These are phyloP conservation scores for Didymosphaeria variabile DNA, from an alignment of 2,329 filamentous ascomycete species.

Conservation along the genomic window DNA sequence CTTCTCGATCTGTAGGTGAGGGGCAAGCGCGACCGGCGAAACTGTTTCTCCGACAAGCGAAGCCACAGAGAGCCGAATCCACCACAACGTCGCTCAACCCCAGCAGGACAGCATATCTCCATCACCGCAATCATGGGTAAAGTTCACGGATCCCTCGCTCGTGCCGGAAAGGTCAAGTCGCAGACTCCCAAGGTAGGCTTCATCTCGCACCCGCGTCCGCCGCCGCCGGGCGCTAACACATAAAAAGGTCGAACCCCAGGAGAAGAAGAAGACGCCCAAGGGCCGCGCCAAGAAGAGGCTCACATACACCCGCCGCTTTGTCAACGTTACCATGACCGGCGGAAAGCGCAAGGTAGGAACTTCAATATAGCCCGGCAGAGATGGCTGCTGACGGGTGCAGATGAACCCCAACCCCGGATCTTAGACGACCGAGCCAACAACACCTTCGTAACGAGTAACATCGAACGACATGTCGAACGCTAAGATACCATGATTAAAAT, in stretches of 20 bases:
- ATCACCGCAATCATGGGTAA: conserved; percentile 75
- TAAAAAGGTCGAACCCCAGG: conserved; percentile 80
- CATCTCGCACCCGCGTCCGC: neutral
- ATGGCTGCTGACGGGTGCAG: conserved; percentile 53
- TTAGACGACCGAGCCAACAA: conserved; percentile 54
- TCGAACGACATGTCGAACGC: conserved; percentile 11
- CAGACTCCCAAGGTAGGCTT: conserved; percentile 24
- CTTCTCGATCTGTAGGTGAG: conserved; percentile 1
- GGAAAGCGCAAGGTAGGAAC: conserved; percentile 92
- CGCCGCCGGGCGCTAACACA: conserved; percentile 30
- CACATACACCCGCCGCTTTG: conserved; percentile 96
- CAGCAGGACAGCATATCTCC: conserved; percentile 14
- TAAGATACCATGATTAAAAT: conserved; percentile 10
- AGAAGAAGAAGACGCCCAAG: conserved; percentile 98
- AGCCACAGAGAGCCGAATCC: conserved; percentile 12
- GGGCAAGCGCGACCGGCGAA: conserved; percentile 14
- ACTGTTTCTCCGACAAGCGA: conserved; percentile 14
- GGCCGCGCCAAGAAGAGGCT: conserved; percentile 97
- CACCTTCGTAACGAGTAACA: conserved; percentile 13
- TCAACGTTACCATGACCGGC: conserved; percentile 96
- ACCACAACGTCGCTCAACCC: conserved; percentile 4
- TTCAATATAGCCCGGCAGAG: neutral
- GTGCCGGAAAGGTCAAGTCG: conserved; percentile 94
- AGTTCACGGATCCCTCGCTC: conserved; percentile 92
- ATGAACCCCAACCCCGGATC: conserved; percentile 88